phyloP scores from a whole-genome alignment of 345 rosid species.

The Dovyalis caffra region DNA sequence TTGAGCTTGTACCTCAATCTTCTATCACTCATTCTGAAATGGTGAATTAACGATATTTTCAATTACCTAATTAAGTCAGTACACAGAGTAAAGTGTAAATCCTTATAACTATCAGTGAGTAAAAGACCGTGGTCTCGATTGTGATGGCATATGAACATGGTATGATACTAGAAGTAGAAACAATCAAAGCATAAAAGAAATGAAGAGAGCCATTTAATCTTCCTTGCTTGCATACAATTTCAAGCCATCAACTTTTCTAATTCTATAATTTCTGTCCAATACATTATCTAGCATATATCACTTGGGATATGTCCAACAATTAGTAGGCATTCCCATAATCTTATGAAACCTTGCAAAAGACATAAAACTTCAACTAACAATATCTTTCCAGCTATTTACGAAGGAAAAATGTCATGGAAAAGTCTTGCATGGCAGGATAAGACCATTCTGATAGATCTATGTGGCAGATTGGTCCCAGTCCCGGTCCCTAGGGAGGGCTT shows the following conservation, averaged over 20 bases:
- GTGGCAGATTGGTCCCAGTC: background rate
- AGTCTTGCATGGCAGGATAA: background rate
- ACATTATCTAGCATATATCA: background rate
- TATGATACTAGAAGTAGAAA: too few relatives aligned
- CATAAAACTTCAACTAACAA: background rate
- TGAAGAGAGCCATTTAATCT: background rate
- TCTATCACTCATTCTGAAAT: background rate
- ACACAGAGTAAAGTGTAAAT: background rate
- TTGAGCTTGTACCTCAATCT: background rate
- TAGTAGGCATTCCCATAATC: background rate
- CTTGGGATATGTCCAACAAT: background rate
- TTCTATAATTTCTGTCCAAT: background rate
- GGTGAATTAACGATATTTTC: background rate
- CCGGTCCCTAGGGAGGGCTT: too few relatives aligned
- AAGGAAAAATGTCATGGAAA: background rate
- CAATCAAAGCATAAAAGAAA: background rate
- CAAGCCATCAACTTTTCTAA: background rate
- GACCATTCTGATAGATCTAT: background rate
- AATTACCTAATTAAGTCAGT: background rate
- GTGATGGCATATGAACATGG: too few relatives aligned
- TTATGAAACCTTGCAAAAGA: background rate
- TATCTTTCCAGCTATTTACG: background rate
- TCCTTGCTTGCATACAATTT: background rate
- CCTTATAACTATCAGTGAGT: background rate
- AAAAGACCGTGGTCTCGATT: background rate